A percentile compares a stretch with the other conserved stretches of the same genome.
Evolutionary conservation across 139 green algal genomes (phyloP).

Genomic region (Chara braunii): DNA sequence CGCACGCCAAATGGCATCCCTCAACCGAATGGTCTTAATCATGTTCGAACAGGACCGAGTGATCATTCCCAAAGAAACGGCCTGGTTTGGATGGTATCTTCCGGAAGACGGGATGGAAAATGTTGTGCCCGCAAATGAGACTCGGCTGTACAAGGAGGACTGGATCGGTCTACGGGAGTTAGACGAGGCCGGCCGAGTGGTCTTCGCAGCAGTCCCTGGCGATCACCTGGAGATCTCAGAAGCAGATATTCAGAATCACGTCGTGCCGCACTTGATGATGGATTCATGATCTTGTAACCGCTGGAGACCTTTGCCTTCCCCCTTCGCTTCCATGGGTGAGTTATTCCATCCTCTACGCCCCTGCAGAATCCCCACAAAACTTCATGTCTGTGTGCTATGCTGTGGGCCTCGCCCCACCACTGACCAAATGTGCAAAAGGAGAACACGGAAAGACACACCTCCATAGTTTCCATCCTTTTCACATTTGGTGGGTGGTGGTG

Average conservation of each 20-base stretch:
- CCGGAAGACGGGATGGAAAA: background rate
- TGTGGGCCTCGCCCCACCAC: too few relatives aligned
- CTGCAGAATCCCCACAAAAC: too few relatives aligned
- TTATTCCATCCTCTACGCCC: background rate
- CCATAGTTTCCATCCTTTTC: too few relatives aligned
- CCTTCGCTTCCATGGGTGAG: background rate
- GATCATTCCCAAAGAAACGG: constrained; percentile 17
- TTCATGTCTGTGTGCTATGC: too few relatives aligned
- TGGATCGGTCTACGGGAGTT: constrained; percentile 38
- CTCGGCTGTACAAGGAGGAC: constrained; percentile 40
- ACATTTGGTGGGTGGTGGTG: too few relatives aligned
- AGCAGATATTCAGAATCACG: constrained; percentile 1
- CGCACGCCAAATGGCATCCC: constrained; percentile 7
- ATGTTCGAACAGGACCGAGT: constrained; percentile 30
- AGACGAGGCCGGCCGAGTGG: constrained; percentile 12
- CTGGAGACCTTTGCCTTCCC: background rate
- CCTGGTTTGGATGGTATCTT: constrained; percentile 27
- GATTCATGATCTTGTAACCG: background rate
- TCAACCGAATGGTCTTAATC: constrained; percentile 29
- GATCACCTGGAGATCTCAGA: constrained; percentile 32
- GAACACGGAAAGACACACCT: too few relatives aligned
- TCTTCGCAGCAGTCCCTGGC: constrained; percentile 24
- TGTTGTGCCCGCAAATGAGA: constrained; percentile 20
- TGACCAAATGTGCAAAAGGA: too few relatives aligned
- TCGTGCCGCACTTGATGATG: constrained; percentile 1